Evolutionary conservation across 2,329 filamentous ascomycete species (phyloP).

Genomic region (Xylariales sp.): DNA sequence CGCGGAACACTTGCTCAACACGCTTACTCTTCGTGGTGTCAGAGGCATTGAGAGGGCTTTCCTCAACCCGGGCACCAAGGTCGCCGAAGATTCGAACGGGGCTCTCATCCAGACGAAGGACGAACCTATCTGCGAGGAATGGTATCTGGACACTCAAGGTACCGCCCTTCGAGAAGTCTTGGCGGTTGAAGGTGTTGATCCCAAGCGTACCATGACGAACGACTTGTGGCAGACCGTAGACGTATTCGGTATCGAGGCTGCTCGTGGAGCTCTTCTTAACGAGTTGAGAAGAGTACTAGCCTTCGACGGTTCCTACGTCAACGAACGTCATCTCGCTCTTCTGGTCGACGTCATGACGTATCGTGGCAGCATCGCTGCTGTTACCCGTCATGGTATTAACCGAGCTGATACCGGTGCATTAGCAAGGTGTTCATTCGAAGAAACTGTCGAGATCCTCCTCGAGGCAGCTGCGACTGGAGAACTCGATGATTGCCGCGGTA

Average conservation of each 20-base stretch:
- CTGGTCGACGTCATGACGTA: conserved; percentile 98
- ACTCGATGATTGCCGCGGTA: conserved; percentile 94
- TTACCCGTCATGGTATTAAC: conserved; percentile 98
- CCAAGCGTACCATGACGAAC: conserved; percentile 84
- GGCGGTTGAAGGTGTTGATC: conserved; percentile 81
- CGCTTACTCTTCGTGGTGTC: conserved; percentile 86
- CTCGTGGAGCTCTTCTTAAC: conserved; percentile 77
- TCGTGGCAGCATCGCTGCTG: conserved; percentile 86
- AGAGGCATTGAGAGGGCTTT: conserved; percentile 86
- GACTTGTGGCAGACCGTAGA: conserved; percentile 92
- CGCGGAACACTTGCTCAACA: conserved; percentile 86
- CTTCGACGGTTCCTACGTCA: conserved; percentile 99
- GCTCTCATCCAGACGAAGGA: conserved; percentile 69
- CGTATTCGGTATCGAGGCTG: conserved; percentile 94
- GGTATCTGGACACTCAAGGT: conserved; percentile 93
- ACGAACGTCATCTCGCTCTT: conserved; percentile 92
- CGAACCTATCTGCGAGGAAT: conserved; percentile 76
- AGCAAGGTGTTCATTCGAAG: conserved; percentile 99
- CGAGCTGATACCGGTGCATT: conserved; percentile 94
- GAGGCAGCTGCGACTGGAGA: conserved; percentile 94
- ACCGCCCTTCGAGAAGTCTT: conserved; percentile 82
- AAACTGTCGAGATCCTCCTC: conserved; percentile 96
- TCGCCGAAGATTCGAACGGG: conserved; percentile 65
- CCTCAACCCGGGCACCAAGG: conserved; percentile 73
- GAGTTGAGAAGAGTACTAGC: conserved; percentile 91